These are phyloP conservation scores for Abrus precatorius DNA, from an alignment of 306 rosid species.

Conservation along the genomic window DNA sequence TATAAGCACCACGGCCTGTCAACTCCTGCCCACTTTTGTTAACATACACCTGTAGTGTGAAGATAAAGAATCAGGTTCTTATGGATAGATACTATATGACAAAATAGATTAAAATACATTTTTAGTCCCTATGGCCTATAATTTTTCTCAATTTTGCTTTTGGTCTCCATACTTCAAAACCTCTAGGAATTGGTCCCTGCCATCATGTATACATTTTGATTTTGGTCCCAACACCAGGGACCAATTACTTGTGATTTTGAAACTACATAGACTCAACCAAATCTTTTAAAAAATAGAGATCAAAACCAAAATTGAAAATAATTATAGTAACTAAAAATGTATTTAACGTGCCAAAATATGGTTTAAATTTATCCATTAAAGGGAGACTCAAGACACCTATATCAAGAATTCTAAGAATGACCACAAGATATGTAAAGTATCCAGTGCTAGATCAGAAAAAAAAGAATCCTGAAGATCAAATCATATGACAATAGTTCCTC, in stretches of 20 bases:
- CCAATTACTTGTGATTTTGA: not conserved
- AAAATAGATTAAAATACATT: not conserved
- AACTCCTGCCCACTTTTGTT: conserved; percentile 75
- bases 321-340: not conserved
- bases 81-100: conserved; percentile 28
- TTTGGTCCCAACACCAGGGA: not conserved
- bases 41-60: conserved; percentile 74
- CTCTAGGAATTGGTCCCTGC: not conserved
- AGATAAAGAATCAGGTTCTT: conserved; percentile 42
- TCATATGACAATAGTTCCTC: not conserved
- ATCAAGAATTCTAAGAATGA: conserved; percentile 21
- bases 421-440: not conserved
- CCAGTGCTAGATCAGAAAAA: conserved; percentile 18
- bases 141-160: not conserved
- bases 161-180: not conserved
- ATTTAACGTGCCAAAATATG: not conserved
- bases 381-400: not conserved
- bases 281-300: not conserved
- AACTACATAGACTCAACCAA: not conserved
- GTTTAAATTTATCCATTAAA: not conserved
- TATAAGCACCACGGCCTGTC: conserved; percentile 74
- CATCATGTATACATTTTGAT: not conserved
- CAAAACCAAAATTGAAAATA: not conserved
- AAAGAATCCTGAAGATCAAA: conserved; percentile 21
- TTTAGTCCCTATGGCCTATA: not conserved